Evolutionary conservation across 805 yeast species (phyloP), one percentile per base, ranked within the genome.

Genomic region (Millerozyma acaciae): DNA sequence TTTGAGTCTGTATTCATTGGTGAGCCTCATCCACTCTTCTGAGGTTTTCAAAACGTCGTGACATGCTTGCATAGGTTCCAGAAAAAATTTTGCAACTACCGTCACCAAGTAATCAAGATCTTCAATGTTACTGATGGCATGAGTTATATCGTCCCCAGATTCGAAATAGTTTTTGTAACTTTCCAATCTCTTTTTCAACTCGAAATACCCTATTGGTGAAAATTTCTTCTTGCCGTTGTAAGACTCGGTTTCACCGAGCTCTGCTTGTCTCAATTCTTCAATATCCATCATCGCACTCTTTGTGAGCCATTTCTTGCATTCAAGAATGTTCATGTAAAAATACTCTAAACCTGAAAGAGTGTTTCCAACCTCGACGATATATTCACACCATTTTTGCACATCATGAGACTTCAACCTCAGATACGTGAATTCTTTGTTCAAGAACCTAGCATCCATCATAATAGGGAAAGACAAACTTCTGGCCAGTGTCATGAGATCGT

Each of bases 401-500:
- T 56, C 60, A 4, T 52, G 55, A 9, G 45, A 37, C 21, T 56
- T 55, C 18, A 58, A 43, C 32, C 64, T 38, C 4, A 61, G 53
- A 31, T 39, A 54, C 1, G 61, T 47, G 3, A 55, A 16, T 33
- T 60, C 66, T 12, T 39, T 38, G 20, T 44, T 35, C n/a, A 48
- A 28, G 5, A 45, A 34, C 4, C 35, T 21, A 4, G 53, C 53
- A 13, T 45, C 36, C 6, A 51, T 24, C 21, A 51, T 60, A 13
- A 52, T 36, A 1, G 47, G 44, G 4, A 45, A 43, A 21, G 50
- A 30, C 17, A 38, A 43, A 6, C 31, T 40, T 29, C 59, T 45
- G 3, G 48, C 30, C 4, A 32, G 30, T 6, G 47, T 35, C 10
- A 59, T 44, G 27, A 49, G 54, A 6, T 26, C 24, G 19, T 39